Evolutionary conservation across 371 early-diverging fungal species (phyloP), one percentile per base, ranked within the genome.

Genomic region (Saksenaea oblongispora): DNA sequence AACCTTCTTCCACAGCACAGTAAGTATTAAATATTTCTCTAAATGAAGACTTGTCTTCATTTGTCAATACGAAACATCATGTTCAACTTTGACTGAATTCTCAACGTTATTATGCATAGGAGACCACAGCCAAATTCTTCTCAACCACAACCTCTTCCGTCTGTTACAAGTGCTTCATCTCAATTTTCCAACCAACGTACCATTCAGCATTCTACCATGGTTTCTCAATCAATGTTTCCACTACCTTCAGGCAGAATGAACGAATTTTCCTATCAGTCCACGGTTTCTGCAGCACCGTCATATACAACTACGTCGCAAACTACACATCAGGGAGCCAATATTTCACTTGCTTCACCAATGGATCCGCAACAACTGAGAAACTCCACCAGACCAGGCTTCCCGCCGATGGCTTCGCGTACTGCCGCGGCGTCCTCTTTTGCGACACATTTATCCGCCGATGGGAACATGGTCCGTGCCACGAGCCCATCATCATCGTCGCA

Each of bases 381-480:
- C n/a, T 39, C 39, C 15, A 39, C 39, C 39, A 39, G 39, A 39
- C 2, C 31, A 31, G 31, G 31, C 2, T 31, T 31, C 31, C 31
- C 31, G 31, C 31, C 31, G 31, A 31, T 31, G 31, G 31, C 31
- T 14, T 17, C 18, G 5, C 18, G 18, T 14, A 14, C n/a, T 0
- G 18, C 51, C 22, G 22, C n/a, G 22, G 10, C 22, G 10, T 47
- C 24, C 11, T 5, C 51, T 4, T 47, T 22, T 47, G 24, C 51
- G 22, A 10, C 10, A 22, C 51, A 26, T 47, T 5, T 47, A 5
- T 1, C 51, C 51, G 18, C 51, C 3, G 51, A 47, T 39, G 39
- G 39, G 39, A 47, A 47, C 51, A 47, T 47, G 51, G 51, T 47
- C 51, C 51, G 51, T 47, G 51, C 51, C 51, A 47, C 24, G 5